Percentiles rank a stretch among this genome's conserved stretches.
Conservation (phyloP, 257 asterid genomes). For the Euphrasia confusa region DNA sequence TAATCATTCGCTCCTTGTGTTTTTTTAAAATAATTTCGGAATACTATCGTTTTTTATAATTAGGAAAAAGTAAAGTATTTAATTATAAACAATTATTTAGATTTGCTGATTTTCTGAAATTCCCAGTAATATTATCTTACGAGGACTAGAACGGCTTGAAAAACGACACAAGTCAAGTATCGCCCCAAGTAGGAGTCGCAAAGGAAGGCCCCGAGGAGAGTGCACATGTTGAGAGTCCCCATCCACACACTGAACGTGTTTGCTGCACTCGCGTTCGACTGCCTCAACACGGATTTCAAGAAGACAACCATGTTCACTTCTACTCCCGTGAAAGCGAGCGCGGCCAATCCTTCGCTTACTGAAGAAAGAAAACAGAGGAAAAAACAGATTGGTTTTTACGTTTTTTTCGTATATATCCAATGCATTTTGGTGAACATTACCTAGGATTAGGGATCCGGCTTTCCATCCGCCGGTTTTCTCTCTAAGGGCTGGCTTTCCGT, state of each 20-base stretch:
- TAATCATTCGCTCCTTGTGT: too few relatives aligned
- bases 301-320: conserved; percentile 87
- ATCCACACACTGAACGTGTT: conserved; percentile 68
- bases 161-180: conserved; percentile 63
- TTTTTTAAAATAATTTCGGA: too few relatives aligned
- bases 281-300: conserved; percentile 61
- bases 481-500: conserved; percentile 55
- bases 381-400: too few relatives aligned
- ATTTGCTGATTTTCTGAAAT: too few relatives aligned
- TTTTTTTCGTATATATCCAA: too few relatives aligned
- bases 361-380: conserved; percentile 8
- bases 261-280: conserved; percentile 76
- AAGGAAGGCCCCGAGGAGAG: conserved; percentile 72
- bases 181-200: conserved; percentile 84
- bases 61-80: too few relatives aligned
- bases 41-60: too few relatives aligned
- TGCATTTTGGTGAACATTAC: conserved; percentile 21
- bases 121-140: conserved; percentile 39
- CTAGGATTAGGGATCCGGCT: conserved; percentile 60
- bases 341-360: conserved; percentile 79
- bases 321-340: conserved; percentile 72
- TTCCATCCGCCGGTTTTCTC: conserved; percentile 79
- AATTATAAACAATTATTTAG: too few relatives aligned
- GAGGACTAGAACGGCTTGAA: conserved; percentile 55
- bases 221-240: conserved; percentile 75